Evolutionary conservation across 176 grass and related monocot species (phyloP).

Genomic region (Echinochloa phyllopogon): DNA sequence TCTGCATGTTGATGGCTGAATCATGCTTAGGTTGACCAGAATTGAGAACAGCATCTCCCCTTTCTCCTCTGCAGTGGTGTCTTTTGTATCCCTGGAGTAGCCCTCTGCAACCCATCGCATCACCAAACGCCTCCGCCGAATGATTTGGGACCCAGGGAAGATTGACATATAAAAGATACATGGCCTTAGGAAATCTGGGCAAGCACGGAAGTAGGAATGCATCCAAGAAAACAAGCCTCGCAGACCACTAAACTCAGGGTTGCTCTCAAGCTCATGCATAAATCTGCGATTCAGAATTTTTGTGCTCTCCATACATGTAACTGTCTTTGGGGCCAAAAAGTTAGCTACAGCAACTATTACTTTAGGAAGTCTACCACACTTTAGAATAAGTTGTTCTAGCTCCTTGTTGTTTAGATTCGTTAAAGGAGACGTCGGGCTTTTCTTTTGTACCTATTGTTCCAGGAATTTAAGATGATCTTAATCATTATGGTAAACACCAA

Average conservation of each 20-base stretch:
- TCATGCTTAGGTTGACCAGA: neutral
- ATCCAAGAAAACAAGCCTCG: neutral
- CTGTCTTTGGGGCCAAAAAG: neutral
- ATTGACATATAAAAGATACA: conserved; percentile 16
- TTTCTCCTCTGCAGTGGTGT: neutral
- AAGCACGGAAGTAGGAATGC: neutral
- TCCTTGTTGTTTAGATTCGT: neutral
- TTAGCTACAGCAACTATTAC: neutral
- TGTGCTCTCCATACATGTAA: neutral
- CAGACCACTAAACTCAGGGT: neutral
- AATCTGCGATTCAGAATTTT: neutral
- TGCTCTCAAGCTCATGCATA: neutral
- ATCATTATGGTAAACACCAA: neutral
- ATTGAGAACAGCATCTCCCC: neutral
- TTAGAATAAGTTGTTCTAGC: neutral
- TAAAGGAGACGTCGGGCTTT: neutral
- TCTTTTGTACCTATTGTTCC: neutral
- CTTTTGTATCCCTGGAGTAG: neutral
- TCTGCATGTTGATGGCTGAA: neutral
- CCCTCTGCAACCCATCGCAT: conserved; percentile 7
- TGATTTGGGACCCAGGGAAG: neutral
- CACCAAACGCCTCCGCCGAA: neutral
- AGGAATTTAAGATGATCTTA: neutral
- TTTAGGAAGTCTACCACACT: neutral
- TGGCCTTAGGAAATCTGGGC: neutral